Percentiles rank a stretch among this genome's conserved stretches.
phyloP scores from a whole-genome alignment of 495 filamentous ascomycete species.

The Penicillium herquei region DNA sequence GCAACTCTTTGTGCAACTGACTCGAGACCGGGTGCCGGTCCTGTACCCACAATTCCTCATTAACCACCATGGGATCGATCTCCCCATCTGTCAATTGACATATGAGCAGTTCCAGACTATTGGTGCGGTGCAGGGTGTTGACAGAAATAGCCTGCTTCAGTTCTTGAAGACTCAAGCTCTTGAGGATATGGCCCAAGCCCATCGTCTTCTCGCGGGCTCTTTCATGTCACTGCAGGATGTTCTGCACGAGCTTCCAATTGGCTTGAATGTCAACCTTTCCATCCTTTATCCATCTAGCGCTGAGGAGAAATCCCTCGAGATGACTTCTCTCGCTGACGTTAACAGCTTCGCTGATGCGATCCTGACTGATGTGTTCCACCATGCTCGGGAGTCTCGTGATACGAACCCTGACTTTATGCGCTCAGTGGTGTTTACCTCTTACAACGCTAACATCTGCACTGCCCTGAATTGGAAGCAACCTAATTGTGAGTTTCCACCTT shows the following conservation, averaged over 20 bases:
- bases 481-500: constrained; percentile 63
- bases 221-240: constrained; percentile 75
- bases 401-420: constrained; percentile 66
- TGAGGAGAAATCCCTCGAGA: constrained; percentile 64
- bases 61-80: constrained; percentile 71
- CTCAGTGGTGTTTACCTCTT: constrained; percentile 88
- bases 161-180: constrained; percentile 43
- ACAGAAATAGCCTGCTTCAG: constrained; percentile 42
- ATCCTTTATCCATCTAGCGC: constrained; percentile 73
- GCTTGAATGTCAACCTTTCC: constrained; percentile 83
- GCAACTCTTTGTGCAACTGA: constrained; percentile 85
- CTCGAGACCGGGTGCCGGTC: constrained; percentile 80
- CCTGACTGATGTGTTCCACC: constrained; percentile 82
- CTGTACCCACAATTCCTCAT: constrained; percentile 82
- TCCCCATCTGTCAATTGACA: constrained; percentile 74
- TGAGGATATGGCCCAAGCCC: constrained; percentile 61
- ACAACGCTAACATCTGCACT: constrained; percentile 84
- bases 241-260: constrained; percentile 66
- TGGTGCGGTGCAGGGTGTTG: constrained; percentile 48
- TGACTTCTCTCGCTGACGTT: constrained; percentile 75
- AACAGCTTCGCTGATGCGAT: constrained; percentile 85
- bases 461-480: constrained; percentile 99
- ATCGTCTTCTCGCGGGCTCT: constrained; percentile 67
- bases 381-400: constrained; percentile 74
- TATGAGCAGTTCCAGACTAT: constrained; percentile 70